These are phyloP conservation scores for Taiozyma sp. DNA, from an alignment of 1,139 yeast species.

Conservation along the genomic window DNA sequence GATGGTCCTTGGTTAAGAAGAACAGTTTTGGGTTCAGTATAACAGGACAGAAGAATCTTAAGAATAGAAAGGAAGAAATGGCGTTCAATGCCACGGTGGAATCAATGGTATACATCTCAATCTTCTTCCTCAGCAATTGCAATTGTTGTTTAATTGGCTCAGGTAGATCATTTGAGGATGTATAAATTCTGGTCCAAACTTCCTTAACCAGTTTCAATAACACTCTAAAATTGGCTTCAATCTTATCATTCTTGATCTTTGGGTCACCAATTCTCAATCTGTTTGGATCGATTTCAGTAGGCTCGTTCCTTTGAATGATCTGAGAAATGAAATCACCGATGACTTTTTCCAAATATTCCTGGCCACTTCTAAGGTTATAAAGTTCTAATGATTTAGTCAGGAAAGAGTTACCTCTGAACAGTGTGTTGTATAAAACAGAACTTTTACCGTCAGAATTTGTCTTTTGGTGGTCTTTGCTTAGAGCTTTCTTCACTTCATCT, in stretches of 20 bases:
- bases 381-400: slow-evolving; percentile 78
- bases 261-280: slow-evolving; percentile 40
- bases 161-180: slow-evolving; percentile 76
- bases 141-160: slow-evolving; percentile 57
- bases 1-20: slow-evolving; percentile 65
- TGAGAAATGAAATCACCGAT: slow-evolving; percentile 64
- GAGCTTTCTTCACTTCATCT: slow-evolving; percentile 41
- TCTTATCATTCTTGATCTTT: slow-evolving; percentile 32
- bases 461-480: slow-evolving; percentile 9
- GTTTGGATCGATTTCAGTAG: slow-evolving; percentile 69
- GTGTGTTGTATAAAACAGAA: slow-evolving; percentile 53
- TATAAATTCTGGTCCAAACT: slow-evolving; percentile 69
- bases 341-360: slow-evolving; percentile 68
- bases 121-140: slow-evolving; percentile 52
- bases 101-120: slow-evolving; percentile 55
- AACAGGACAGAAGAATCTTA: slow-evolving; percentile 89
- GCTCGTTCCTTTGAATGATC: slow-evolving; percentile 44
- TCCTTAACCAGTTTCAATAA: slow-evolving; percentile 53
- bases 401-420: slow-evolving; percentile 83
- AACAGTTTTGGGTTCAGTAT: slow-evolving; percentile 84
- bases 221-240: slow-evolving; percentile 48
- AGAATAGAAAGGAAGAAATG: slow-evolving; percentile 75
- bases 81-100: slow-evolving; percentile 50
- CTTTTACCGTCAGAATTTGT: neutral
- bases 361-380: slow-evolving; percentile 74